Conservation (phyloP, 1,284 basidiomycete genomes). For the Heterobasidion occidentale region DNA sequence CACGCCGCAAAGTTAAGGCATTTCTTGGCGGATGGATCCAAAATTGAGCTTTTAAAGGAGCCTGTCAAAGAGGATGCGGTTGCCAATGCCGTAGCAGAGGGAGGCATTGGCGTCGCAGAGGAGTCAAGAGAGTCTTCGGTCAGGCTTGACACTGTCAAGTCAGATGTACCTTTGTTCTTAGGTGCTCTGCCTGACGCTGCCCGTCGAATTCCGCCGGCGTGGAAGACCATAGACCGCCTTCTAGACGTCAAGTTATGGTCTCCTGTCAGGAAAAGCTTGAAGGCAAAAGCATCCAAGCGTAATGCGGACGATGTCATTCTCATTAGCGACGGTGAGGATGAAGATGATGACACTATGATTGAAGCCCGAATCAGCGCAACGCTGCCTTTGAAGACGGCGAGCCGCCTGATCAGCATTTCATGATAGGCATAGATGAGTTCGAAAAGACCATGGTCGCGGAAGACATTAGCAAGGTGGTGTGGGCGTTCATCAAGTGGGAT, state of each 20-base stretch:
- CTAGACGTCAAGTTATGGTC: slow-evolving; percentile 68
- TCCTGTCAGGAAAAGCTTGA: slow-evolving; percentile 20
- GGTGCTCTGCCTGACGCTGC: slow-evolving; percentile 49
- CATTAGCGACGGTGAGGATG: slow-evolving; percentile 14
- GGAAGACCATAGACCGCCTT: slow-evolving; percentile 78
- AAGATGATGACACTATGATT: slow-evolving; percentile 15
- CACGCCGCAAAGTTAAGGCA: slow-evolving; percentile 58
- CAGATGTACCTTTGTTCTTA: slow-evolving; percentile 18
- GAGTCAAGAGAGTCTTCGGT: slow-evolving; percentile 23
- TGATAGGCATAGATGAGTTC: slow-evolving; percentile 11
- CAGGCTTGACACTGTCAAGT: slow-evolving; percentile 26
- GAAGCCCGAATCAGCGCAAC: slow-evolving; percentile 27
- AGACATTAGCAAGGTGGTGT: slow-evolving; percentile 54
- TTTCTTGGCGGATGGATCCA: slow-evolving; percentile 67
- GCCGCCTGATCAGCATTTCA: slow-evolving; percentile 29
- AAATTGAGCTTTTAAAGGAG: slow-evolving; percentile 46
- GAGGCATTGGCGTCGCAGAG: slow-evolving; percentile 19
- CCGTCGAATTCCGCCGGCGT: slow-evolving; percentile 57
- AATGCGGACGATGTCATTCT: neutral
- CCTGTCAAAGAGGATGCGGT: slow-evolving; percentile 19
- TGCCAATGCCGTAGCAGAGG: slow-evolving; percentile 21
- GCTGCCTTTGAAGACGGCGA: slow-evolving; percentile 48
- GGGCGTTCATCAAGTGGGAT: slow-evolving; percentile 85
- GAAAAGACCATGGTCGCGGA: slow-evolving; percentile 28
- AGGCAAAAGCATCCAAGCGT: slow-evolving; percentile 19